phyloP scores from a whole-genome alignment of 768 basidiomycete species.

The Termitomyces sp. region DNA sequence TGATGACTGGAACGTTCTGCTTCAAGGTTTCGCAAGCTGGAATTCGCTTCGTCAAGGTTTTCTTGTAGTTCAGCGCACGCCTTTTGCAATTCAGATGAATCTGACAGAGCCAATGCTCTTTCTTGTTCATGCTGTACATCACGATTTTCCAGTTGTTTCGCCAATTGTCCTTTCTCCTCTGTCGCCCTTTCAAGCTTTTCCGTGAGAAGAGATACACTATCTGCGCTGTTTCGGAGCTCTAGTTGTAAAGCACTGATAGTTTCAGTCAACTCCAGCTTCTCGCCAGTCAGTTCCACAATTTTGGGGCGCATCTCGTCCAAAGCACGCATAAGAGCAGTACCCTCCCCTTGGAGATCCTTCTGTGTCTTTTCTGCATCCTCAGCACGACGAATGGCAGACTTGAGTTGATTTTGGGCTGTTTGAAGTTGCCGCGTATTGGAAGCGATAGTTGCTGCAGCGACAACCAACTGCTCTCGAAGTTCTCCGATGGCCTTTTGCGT shows the following conservation, averaged over 20 bases:
- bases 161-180: slow-evolving; percentile 42
- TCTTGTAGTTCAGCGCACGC: slow-evolving; percentile 58
- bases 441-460: slow-evolving; percentile 48
- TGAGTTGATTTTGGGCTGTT: slow-evolving; percentile 60
- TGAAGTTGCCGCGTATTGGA: slow-evolving; percentile 53
- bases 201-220: slow-evolving; percentile 58
- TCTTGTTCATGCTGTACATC: slow-evolving; percentile 50
- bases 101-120: slow-evolving; percentile 38
- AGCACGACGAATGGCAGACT: slow-evolving; percentile 56
- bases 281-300: slow-evolving; percentile 73
- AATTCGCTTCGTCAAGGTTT: slow-evolving; percentile 50
- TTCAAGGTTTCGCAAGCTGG: slow-evolving; percentile 55
- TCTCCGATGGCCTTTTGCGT: slow-evolving; percentile 42
- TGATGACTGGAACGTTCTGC: slow-evolving; percentile 56
- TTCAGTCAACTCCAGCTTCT: slow-evolving; percentile 64
- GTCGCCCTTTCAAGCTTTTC: slow-evolving; percentile 48
- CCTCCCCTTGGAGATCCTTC: slow-evolving; percentile 71
- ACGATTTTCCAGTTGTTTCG: slow-evolving; percentile 38
- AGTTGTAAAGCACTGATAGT: slow-evolving; percentile 53
- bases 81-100: slow-evolving; percentile 53
- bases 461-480: slow-evolving; percentile 54
- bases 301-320: slow-evolving; percentile 84
- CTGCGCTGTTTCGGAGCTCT: slow-evolving; percentile 49
- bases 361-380: slow-evolving; percentile 72
- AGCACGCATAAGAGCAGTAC: slow-evolving; percentile 72